phyloP scores from a whole-genome alignment of 192 early-diverging fungal species.

The Backusella tuberculispora region DNA sequence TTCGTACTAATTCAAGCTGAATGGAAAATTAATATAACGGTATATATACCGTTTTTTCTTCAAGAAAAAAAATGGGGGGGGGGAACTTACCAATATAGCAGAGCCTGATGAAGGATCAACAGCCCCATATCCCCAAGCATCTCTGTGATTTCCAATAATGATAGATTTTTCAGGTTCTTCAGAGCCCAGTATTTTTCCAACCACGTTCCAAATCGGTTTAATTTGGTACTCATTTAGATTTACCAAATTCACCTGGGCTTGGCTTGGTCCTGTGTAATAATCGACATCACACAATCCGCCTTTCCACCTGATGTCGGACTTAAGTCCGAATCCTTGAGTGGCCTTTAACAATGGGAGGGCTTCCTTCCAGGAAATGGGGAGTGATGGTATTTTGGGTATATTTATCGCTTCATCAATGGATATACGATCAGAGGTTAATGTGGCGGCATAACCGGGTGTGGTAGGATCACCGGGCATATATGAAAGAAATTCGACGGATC shows the following conservation, averaged over 20 bases:
- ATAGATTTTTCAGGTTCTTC: slow-evolving; percentile 54
- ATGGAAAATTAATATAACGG: not conserved
- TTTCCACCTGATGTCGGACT: slow-evolving; percentile 44
- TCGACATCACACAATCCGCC: slow-evolving; percentile 56
- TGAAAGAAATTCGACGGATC: slow-evolving; percentile 51
- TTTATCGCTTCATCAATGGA: slow-evolving; percentile 46
- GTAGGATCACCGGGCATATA: slow-evolving; percentile 61
- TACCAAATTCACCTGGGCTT: slow-evolving; percentile 51
- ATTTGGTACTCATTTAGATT: slow-evolving; percentile 53
- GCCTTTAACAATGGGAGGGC: slow-evolving; percentile 58
- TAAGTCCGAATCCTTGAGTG: slow-evolving; percentile 49
- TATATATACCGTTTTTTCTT: not conserved
- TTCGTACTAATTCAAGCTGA: slow-evolving; percentile 53
- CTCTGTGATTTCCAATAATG: slow-evolving; percentile 67
- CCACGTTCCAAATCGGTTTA: slow-evolving; percentile 63
- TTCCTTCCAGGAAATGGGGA: slow-evolving; percentile 66
- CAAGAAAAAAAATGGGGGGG: not conserved
- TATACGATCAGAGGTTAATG: slow-evolving; percentile 35
- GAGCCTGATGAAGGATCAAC: slow-evolving; percentile 64
- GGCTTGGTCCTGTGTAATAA: slow-evolving; percentile 63
- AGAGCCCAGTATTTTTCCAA: slow-evolving; percentile 57
- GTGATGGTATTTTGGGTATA: slow-evolving; percentile 60
- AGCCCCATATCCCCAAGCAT: slow-evolving; percentile 71
- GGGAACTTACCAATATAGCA: slow-evolving; percentile 45
- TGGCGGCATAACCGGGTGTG: slow-evolving; percentile 58